phyloP scores from a whole-genome alignment of 345 rosid species.

The Aquilaria sinensis region DNA sequence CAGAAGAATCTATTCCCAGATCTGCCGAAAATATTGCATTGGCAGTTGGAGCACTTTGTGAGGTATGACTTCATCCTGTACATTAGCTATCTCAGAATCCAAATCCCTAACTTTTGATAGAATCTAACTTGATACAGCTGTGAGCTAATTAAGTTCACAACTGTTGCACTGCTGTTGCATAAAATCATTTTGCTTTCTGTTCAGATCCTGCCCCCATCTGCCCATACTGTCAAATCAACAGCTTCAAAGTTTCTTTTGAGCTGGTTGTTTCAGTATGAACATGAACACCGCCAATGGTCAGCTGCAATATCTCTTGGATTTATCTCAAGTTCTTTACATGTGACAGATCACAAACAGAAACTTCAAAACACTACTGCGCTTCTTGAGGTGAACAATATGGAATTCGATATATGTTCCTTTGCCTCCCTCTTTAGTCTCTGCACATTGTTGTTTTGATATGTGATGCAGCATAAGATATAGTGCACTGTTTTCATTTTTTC shows the following conservation, averaged over 20 bases:
- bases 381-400: conserved; percentile 50
- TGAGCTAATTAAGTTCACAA: too few relatives aligned
- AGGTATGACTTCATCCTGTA: conserved; percentile 36
- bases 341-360: conserved; percentile 79
- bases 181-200: conserved; percentile 16
- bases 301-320: conserved; percentile 93
- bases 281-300: conserved; percentile 93
- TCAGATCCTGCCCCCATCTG: conserved; percentile 86
- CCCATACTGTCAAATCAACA: conserved; percentile 60
- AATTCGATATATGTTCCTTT: conserved; percentile 1
- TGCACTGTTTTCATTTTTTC: too few relatives aligned
- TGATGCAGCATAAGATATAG: too few relatives aligned
- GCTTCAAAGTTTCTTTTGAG: conserved; percentile 76
- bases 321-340: conserved; percentile 65
- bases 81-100: conserved; percentile 8
- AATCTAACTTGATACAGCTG: too few relatives aligned
- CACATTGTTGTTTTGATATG: neutral
- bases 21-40: conserved; percentile 78
- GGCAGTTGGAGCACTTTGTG: conserved; percentile 81
- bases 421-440: neutral
- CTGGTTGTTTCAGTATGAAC: conserved; percentile 80
- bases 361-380: conserved; percentile 64
- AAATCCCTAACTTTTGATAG: conserved; percentile 7
- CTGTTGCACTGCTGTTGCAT: too few relatives aligned
- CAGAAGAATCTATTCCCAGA: conserved; percentile 81